These are phyloP conservation scores for Mrakia frigida DNA, from an alignment of 768 basidiomycete species.

Conservation along the genomic window DNA sequence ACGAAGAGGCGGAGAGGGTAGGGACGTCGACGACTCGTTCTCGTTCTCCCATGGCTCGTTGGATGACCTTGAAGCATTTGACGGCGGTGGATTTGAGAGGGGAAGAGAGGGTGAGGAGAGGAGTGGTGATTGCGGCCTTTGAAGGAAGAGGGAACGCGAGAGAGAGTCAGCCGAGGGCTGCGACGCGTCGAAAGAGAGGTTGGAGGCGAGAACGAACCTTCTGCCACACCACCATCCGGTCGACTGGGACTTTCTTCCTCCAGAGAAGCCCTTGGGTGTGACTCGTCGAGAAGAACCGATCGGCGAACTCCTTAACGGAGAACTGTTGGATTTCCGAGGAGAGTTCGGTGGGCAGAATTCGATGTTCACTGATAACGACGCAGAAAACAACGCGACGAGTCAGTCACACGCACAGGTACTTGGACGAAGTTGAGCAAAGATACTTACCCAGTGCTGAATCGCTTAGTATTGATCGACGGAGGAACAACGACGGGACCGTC, in stretches of 20 bases:
- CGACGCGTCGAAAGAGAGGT: background rate
- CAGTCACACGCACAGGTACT: background rate
- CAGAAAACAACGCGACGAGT: conserved; percentile 21
- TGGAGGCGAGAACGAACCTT: conserved; percentile 51
- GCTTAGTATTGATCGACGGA: conserved; percentile 37
- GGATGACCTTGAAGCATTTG: conserved; percentile 79
- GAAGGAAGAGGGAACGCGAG: conserved; percentile 17
- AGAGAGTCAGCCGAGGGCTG: background rate
- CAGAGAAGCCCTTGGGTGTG: conserved; percentile 67
- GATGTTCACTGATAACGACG: conserved; percentile 57
- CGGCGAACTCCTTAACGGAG: conserved; percentile 76
- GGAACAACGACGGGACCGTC: conserved; percentile 35
- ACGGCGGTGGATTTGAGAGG: conserved; percentile 69
- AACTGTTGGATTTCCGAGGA: conserved; percentile 82
- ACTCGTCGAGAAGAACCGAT: conserved; percentile 82
- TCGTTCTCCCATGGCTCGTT: conserved; percentile 89
- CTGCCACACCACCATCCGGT: conserved; percentile 68
- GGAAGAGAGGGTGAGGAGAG: conserved; percentile 66
- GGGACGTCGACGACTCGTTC: conserved; percentile 50
- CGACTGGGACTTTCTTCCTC: conserved; percentile 40
- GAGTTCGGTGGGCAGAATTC: conserved; percentile 70
- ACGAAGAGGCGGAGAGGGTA: background rate
- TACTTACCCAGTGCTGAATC: conserved; percentile 62
- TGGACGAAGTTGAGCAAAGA: background rate
- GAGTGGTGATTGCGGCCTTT: conserved; percentile 59